These are phyloP conservation scores for Trifolium fragiferum DNA, from an alignment of 306 rosid genomes.

Conservation along the genomic window DNA sequence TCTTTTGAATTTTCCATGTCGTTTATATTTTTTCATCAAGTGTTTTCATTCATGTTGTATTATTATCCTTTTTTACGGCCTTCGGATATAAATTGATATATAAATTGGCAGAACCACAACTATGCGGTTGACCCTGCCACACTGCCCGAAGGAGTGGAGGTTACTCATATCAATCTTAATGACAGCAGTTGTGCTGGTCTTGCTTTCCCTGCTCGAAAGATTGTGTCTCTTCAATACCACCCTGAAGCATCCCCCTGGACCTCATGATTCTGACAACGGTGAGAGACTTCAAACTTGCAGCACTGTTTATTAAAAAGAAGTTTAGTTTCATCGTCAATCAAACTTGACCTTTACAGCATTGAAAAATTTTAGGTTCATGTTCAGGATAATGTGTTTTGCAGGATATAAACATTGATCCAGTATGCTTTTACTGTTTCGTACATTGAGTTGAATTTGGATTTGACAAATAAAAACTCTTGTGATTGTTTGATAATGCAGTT, in stretches of 20 bases:
- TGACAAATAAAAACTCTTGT: constrained; percentile 14
- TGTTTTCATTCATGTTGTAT: background rate
- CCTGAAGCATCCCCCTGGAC: constrained; percentile 99
- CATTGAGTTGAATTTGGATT: background rate
- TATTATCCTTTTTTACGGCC: background rate
- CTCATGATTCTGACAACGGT: constrained; percentile 97
- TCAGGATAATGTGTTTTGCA: background rate
- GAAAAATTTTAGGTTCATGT: background rate
- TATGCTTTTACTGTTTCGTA: background rate
- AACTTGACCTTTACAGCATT: background rate
- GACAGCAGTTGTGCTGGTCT: constrained; percentile 95
- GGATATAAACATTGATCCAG: background rate
- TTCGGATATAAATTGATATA: constrained; percentile 6
- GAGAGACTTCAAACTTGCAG: background rate
- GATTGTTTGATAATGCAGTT: constrained; percentile 58
- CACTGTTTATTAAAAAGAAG: background rate
- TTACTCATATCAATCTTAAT: constrained; percentile 87
- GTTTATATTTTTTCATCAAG: background rate
- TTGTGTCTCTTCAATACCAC: constrained; percentile 96
- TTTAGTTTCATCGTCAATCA: background rate
- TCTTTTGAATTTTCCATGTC: background rate
- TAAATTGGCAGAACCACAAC: constrained; percentile 81
- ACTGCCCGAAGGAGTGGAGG: constrained; percentile 84
- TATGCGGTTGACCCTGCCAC: constrained; percentile 85
- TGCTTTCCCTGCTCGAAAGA: constrained; percentile 71